Conservation (phyloP, 208 protist genomes). For the Wallacemonas sp. region DNA sequence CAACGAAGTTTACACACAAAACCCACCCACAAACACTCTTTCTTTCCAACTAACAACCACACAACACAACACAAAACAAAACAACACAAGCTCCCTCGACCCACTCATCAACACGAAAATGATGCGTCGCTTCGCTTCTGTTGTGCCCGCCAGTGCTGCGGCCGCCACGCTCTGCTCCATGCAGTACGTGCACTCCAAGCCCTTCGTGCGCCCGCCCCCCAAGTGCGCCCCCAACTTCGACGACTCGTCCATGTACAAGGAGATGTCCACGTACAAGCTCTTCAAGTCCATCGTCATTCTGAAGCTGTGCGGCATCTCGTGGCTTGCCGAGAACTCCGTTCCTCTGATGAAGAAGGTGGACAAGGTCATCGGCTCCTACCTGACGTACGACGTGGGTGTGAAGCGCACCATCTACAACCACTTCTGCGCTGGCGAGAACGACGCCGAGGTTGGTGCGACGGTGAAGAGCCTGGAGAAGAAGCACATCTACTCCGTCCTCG, state of each 20-base stretch:
- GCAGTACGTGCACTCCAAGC: slow-evolving; percentile 13
- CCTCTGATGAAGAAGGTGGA: slow-evolving; percentile 68
- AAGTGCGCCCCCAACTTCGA: slow-evolving; percentile 44
- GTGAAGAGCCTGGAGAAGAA: slow-evolving; percentile 63
- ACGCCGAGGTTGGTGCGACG: slow-evolving; percentile 78
- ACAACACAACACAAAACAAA: background rate
- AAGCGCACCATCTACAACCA: slow-evolving; percentile 93
- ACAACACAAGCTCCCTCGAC: background rate
- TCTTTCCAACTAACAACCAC: background rate
- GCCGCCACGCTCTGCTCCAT: slow-evolving; percentile 19
- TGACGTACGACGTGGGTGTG: slow-evolving; percentile 81
- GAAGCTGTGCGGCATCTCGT: slow-evolving; percentile 64
- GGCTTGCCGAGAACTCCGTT: slow-evolving; percentile 77
- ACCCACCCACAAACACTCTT: background rate
- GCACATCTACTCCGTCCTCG: slow-evolving; percentile 92
- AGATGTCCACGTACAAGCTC: slow-evolving; percentile 71
- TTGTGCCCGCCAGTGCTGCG: slow-evolving; percentile 13
- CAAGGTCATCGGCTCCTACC: slow-evolving; percentile 61
- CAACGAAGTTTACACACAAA: background rate
- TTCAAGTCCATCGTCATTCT: slow-evolving; percentile 76
- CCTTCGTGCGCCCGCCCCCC: slow-evolving; percentile 14
- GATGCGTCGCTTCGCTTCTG: slow-evolving; percentile 40
- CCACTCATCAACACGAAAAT: slow-evolving; percentile 8
- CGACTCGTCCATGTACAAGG: slow-evolving; percentile 59
- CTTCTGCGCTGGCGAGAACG: slow-evolving; percentile 95